Conservation (phyloP, 495 filamentous ascomycete genomes). For the Xylaria grammica region DNA sequence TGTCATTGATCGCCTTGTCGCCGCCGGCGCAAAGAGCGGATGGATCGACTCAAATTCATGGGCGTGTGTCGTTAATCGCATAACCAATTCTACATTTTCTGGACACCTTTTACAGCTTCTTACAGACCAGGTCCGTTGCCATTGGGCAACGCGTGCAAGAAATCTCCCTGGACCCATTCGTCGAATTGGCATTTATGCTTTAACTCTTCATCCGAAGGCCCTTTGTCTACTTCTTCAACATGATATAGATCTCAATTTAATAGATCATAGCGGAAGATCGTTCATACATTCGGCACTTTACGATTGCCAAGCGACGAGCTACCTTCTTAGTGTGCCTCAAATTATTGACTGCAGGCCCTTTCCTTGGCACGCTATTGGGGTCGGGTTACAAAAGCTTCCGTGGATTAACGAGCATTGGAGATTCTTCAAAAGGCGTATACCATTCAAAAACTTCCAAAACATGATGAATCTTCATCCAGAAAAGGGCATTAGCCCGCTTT, state of each 20-base stretch:
- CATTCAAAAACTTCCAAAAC: not conserved
- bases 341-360: not conserved
- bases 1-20: not conserved
- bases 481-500: not conserved
- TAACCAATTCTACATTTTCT: not conserved
- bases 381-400: not conserved
- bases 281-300: not conserved
- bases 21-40: not conserved
- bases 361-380: not conserved
- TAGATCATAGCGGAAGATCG: not conserved
- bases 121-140: not conserved
- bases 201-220: not conserved
- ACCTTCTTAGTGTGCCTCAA: not conserved
- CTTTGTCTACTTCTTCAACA: not conserved
- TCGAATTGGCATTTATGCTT: no score
- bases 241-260: not conserved
- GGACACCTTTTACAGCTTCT: not conserved
- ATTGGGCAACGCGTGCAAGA: not conserved
- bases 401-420: constrained; percentile 2
- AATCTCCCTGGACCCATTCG: not conserved
- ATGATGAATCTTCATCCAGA: constrained; percentile 1
- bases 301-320: not conserved
- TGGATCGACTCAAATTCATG: not conserved
- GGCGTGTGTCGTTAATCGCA: not conserved
- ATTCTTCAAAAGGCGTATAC: not conserved